A percentile compares a stretch with the other conserved stretches of the same genome.
Evolutionary conservation across 306 rosid species (phyloP).

Genomic region (Geum urbanum): DNA sequence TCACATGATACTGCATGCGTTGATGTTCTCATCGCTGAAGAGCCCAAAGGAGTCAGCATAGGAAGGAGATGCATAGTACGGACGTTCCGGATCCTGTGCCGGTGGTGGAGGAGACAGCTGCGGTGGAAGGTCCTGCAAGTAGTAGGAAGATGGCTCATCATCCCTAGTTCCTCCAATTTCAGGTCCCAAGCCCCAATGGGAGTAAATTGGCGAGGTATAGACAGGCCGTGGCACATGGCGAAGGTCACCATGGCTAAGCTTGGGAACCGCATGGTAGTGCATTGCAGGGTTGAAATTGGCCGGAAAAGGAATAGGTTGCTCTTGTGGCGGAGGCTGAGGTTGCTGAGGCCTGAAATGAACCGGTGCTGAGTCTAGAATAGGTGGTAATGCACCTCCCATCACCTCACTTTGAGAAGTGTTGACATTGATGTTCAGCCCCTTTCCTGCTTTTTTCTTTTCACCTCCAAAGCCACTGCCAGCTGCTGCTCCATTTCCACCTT

Average conservation of each 20-base stretch:
- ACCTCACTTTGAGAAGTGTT: conserved; percentile 24
- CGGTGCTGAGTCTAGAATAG: conserved; percentile 21
- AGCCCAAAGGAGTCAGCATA: conserved; percentile 36
- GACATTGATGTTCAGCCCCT: conserved; percentile 38
- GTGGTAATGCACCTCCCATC: conserved; percentile 20
- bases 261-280: conserved; percentile 44
- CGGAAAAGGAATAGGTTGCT: conserved; percentile 27
- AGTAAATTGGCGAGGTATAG: conserved; percentile 27
- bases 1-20: conserved; percentile 58
- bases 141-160: conserved; percentile 23
- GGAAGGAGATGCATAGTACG: conserved; percentile 25
- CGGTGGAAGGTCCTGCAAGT: conserved; percentile 23
- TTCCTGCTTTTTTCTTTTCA: conserved; percentile 44
- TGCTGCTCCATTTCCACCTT: conserved; percentile 18
- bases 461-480: conserved; percentile 24
- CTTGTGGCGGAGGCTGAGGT: background rate
- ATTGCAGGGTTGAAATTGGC: conserved; percentile 14
- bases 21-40: conserved; percentile 81
- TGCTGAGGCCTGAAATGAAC: background rate
- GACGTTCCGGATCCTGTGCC: background rate
- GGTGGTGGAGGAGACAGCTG: background rate
- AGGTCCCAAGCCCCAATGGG: conserved; percentile 19
- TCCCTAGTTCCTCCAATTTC: conserved; percentile 7
- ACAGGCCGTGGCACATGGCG: conserved; percentile 42
- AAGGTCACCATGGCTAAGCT: conserved; percentile 35